These are phyloP conservation scores for Piper betle DNA, from an alignment of 164 flowering plant species.

Conservation along the genomic window DNA sequence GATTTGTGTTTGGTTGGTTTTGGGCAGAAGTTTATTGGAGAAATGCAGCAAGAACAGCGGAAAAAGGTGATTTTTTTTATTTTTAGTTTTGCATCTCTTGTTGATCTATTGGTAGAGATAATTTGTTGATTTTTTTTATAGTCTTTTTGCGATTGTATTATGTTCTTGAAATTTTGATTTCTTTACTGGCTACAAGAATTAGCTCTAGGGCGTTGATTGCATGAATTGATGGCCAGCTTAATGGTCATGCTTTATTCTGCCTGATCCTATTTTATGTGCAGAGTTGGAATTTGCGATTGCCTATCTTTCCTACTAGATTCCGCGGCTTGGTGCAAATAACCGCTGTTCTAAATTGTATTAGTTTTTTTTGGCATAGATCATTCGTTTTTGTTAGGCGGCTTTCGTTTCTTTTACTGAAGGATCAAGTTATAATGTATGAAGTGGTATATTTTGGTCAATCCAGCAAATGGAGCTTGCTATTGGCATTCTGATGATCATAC, in stretches of 20 bases:
- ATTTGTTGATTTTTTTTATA: no score
- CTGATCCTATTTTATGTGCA: not conserved
- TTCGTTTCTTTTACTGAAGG: not conserved
- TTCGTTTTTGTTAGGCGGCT: no score
- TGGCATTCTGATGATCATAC: no score
- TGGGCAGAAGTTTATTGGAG: not conserved
- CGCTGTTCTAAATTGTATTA: no score
- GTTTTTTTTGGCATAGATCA: no score
- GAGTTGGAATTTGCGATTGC: not conserved
- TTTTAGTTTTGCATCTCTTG: not conserved
- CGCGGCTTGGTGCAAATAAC: no score
- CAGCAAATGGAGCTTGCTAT: no score
- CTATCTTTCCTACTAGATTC: no score
- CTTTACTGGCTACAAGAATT: no score
- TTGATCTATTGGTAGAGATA: no score
- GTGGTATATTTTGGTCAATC: not conserved
- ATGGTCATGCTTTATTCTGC: not conserved
- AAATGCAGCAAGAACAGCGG: conserved; percentile 73
- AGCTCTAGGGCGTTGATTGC: no score
- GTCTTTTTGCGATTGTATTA: not conserved
- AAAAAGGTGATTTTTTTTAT: conserved; percentile 41
- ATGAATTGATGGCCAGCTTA: no score
- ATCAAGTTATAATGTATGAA: not conserved
- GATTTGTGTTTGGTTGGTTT: not conserved
- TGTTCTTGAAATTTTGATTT: not conserved